Percentiles rank a stretch among this genome's conserved stretches.
Evolutionary conservation across 495 filamentous ascomycete genomes (phyloP).

Genomic region (Geopyxis carbonaria): DNA sequence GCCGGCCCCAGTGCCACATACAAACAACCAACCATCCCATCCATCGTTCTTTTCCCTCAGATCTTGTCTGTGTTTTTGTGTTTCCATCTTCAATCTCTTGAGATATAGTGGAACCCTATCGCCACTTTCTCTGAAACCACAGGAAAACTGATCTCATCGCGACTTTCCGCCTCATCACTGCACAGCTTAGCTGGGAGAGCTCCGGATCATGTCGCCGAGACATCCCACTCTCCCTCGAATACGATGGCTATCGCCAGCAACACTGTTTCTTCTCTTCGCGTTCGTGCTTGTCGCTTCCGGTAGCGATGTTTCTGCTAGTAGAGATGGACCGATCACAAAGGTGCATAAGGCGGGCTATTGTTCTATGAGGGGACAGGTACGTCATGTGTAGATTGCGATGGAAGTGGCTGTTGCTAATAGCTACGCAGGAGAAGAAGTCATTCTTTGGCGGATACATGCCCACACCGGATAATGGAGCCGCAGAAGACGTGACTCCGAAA

Average conservation of each 20-base stretch:
- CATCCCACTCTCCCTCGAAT: neutral
- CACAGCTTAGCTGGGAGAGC: no score
- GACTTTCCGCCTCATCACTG: no score
- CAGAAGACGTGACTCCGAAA: slow-evolving; percentile 49
- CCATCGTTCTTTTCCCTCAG: no score
- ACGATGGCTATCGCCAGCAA: neutral
- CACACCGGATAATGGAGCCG: slow-evolving; percentile 81
- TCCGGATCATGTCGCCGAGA: slow-evolving; percentile 5
- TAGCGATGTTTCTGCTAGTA: neutral
- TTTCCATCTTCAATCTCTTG: no score
- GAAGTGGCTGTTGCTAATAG: slow-evolving; percentile 8
- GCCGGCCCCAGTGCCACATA: no score
- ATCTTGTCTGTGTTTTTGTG: no score
- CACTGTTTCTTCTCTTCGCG: neutral
- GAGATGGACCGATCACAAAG: slow-evolving; percentile 28
- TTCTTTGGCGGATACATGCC: slow-evolving; percentile 78
- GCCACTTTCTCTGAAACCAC: no score
- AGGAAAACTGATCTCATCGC: no score
- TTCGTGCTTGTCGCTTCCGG: neutral
- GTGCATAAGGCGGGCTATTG: slow-evolving; percentile 82
- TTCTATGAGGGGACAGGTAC: slow-evolving; percentile 53
- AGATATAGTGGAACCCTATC: no score
- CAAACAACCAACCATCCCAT: no score
- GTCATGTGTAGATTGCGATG: neutral
- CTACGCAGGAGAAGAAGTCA: slow-evolving; percentile 47